Conservation (phyloP, 2,329 filamentous ascomycete species). For the Fusarium zealandicum region DNA sequence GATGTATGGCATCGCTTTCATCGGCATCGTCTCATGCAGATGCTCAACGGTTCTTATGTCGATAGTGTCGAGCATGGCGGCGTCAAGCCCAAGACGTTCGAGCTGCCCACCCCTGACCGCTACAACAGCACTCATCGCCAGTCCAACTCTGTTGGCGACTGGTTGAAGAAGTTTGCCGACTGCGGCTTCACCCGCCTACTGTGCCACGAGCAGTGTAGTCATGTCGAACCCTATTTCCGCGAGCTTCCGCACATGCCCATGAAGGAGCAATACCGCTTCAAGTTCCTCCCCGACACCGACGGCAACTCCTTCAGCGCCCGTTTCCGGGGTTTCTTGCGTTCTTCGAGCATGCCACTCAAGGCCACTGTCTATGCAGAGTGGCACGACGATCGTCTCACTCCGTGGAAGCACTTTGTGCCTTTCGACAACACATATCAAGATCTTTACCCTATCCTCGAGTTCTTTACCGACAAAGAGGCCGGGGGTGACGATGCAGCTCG, state of each 20-base stretch:
- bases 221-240: slow-evolving; percentile 48
- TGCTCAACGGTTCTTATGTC: slow-evolving; percentile 71
- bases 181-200: slow-evolving; percentile 53
- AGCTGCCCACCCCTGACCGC: slow-evolving; percentile 51
- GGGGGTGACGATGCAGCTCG: slow-evolving; percentile 63
- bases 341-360: slow-evolving; percentile 72
- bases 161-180: slow-evolving; percentile 51
- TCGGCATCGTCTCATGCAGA: slow-evolving; percentile 73
- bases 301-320: slow-evolving; percentile 71
- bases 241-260: slow-evolving; percentile 49
- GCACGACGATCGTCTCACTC: slow-evolving; percentile 73
- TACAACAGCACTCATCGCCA: slow-evolving; percentile 52
- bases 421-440: slow-evolving; percentile 74
- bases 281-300: slow-evolving; percentile 75
- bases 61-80: slow-evolving; percentile 52
- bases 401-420: slow-evolving; percentile 77
- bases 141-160: slow-evolving; percentile 50
- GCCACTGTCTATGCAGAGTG: slow-evolving; percentile 76
- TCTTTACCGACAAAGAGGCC: slow-evolving; percentile 62
- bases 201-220: slow-evolving; percentile 52
- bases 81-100: slow-evolving; percentile 55
- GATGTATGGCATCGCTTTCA: slow-evolving; percentile 73
- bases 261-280: slow-evolving; percentile 61
- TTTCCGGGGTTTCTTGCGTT: slow-evolving; percentile 69
- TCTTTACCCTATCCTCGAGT: slow-evolving; percentile 69